phyloP scores from a whole-genome alignment of 208 protist species.

The Tritrichomonas musculus region DNA sequence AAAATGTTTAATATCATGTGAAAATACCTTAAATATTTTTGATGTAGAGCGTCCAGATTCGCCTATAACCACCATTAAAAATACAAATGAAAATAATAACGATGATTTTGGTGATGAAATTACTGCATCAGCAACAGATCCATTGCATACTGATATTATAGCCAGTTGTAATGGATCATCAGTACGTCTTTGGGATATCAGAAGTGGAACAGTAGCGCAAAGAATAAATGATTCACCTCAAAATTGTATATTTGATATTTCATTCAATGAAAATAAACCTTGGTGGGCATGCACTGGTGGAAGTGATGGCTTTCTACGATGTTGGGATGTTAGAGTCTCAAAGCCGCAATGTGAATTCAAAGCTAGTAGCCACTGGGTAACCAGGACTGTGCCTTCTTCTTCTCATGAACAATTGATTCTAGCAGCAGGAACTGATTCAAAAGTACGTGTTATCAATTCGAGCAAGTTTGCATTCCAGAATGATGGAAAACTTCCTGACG shows the following conservation, averaged over 20 bases:
- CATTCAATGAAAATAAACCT: constrained; percentile 27
- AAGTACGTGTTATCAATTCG: constrained; percentile 4
- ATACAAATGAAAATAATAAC: neutral
- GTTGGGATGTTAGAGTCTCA: neutral
- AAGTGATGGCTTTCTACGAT: neutral
- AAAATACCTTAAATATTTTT: neutral
- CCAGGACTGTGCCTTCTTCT: neutral
- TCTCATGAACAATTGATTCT: constrained; percentile 23
- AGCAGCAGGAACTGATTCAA: constrained; percentile 10
- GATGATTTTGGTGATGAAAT: neutral
- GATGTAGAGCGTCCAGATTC: neutral
- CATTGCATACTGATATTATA: neutral
- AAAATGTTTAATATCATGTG: neutral
- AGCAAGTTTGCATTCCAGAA: neutral
- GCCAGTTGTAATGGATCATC: neutral
- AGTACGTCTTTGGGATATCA: neutral
- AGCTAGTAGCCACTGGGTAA: constrained; percentile 10
- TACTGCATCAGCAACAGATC: neutral
- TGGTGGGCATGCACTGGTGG: constrained; percentile 25
- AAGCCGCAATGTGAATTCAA: neutral
- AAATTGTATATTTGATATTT: neutral
- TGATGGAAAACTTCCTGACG: constrained; percentile 1
- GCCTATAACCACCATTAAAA: neutral
- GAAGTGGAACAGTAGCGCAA: neutral
- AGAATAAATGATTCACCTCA: neutral